Evolutionary conservation across 371 early-diverging fungal species (phyloP).

Genomic region (Saksenaea vasiformis): DNA sequence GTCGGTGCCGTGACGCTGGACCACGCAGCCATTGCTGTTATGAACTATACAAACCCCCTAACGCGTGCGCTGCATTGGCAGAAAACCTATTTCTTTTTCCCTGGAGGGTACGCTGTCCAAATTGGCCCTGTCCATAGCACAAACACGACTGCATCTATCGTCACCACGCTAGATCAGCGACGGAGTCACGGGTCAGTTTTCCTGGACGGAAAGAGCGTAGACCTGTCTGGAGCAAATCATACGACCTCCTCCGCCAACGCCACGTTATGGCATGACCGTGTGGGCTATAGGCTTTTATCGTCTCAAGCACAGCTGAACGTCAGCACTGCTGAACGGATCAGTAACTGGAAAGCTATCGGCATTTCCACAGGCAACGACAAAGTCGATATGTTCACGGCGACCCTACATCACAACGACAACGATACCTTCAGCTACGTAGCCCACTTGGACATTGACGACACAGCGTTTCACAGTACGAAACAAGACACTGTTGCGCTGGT

Average conservation of each 20-base stretch:
- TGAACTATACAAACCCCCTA: conserved; percentile 34
- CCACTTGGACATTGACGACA: not conserved
- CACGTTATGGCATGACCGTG: conserved; percentile 29
- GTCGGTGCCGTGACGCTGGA: conserved; percentile 22
- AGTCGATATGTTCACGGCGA: not conserved
- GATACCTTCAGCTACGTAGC: not conserved
- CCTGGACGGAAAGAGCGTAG: conserved; percentile 13
- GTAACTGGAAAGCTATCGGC: conserved; percentile 29
- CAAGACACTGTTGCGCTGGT: not conserved
- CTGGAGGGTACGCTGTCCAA: conserved; percentile 29
- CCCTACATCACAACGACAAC: not conserved
- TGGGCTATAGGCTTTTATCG: not conserved
- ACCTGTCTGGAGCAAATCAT: not conserved
- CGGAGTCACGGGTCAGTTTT: not conserved
- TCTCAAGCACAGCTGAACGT: not conserved
- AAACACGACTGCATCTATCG: not conserved
- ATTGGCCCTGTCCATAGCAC: conserved; percentile 12
- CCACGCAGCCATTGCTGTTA: conserved; percentile 26
- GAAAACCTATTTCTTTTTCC: conserved; percentile 34
- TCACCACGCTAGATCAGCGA: conserved; percentile 37
- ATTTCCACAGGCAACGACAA: conserved; percentile 19
- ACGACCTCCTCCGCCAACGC: not conserved
- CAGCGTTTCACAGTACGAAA: not conserved
- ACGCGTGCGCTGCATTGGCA: conserved; percentile 21
- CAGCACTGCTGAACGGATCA: not conserved